Conservation (phyloP, 164 flowering plant species). For the Sextonia rubra region DNA sequence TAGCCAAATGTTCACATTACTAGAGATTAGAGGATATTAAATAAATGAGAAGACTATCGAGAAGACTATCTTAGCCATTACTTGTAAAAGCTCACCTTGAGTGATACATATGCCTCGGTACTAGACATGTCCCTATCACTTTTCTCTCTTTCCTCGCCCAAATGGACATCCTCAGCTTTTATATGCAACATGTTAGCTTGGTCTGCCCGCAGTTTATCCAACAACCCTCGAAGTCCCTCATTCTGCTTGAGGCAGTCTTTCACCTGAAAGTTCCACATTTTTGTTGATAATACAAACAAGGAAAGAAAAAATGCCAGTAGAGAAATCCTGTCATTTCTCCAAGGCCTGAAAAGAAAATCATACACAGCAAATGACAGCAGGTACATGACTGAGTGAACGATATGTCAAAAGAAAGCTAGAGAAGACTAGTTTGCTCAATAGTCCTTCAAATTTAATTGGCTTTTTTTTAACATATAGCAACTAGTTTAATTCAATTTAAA, state of each 20-base stretch:
- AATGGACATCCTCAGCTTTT: slow-evolving; percentile 19
- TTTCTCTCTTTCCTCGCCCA: slow-evolving; percentile 17
- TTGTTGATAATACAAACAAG: not conserved
- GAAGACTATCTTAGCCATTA: no score
- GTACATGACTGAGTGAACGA: not conserved
- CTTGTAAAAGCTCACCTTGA: slow-evolving; percentile 44
- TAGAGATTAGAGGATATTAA: no score
- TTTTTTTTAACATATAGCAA: not conserved
- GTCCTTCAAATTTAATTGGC: not conserved
- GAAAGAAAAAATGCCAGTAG: not conserved
- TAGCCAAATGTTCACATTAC: no score
- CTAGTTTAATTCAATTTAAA: no score
- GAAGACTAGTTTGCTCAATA: not conserved
- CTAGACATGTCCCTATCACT: slow-evolving; percentile 9
- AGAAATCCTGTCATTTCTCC: not conserved
- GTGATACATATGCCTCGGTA: slow-evolving; percentile 28
- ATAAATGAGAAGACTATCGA: no score
- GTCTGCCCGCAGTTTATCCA: slow-evolving; percentile 65
- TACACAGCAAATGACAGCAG: not conserved
- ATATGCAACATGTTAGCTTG: slow-evolving; percentile 34
- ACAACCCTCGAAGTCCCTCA: slow-evolving; percentile 65
- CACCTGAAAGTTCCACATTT: slow-evolving; percentile 40
- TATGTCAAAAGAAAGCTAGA: no score
- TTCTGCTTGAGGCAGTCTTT: slow-evolving; percentile 83
- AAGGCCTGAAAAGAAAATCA: not conserved